A percentile compares a stretch with the other conserved stretches of the same genome.
These are phyloP conservation scores for Rubus parviflorus DNA, from an alignment of 306 rosid genomes.

Conservation along the genomic window DNA sequence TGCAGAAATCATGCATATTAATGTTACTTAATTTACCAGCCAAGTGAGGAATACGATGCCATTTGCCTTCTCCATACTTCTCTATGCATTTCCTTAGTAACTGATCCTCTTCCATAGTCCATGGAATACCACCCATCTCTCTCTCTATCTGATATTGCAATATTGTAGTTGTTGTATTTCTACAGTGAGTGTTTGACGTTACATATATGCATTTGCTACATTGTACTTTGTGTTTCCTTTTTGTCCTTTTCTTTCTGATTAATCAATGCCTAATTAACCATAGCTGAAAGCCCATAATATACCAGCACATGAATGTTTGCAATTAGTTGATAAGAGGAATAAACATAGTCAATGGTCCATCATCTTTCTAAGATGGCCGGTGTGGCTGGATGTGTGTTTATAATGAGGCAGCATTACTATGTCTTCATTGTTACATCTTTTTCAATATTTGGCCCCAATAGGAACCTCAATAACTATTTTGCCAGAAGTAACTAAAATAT, in stretches of 20 bases:
- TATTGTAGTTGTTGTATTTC: not conserved
- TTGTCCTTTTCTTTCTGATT: not conserved
- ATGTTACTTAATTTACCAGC: slow-evolving; percentile 38
- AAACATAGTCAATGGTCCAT: slow-evolving; percentile 47
- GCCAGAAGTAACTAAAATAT: not conserved
- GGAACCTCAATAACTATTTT: not conserved
- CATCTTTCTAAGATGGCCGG: slow-evolving; percentile 40
- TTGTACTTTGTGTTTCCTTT: not conserved
- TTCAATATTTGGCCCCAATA: slow-evolving; percentile 3
- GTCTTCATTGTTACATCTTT: not conserved
- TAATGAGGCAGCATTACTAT: slow-evolving; percentile 36
- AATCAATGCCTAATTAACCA: not conserved
- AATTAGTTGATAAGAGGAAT: not conserved
- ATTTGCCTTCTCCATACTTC: slow-evolving; percentile 68
- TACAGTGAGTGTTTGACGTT: not conserved
- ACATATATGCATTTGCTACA: not conserved
- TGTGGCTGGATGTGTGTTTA: slow-evolving; percentile 17
- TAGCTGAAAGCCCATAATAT: not conserved
- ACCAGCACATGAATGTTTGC: slow-evolving; percentile 11
- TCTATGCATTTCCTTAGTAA: slow-evolving; percentile 64
- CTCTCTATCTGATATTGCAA: not conserved
- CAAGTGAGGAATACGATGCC: slow-evolving; percentile 68
- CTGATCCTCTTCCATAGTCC: slow-evolving; percentile 66
- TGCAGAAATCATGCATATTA: not conserved
- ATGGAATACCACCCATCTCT: slow-evolving; percentile 71